phyloP scores from a whole-genome alignment of 2,329 filamentous ascomycete genomes.

The Ceratocystis lukuohia region DNA sequence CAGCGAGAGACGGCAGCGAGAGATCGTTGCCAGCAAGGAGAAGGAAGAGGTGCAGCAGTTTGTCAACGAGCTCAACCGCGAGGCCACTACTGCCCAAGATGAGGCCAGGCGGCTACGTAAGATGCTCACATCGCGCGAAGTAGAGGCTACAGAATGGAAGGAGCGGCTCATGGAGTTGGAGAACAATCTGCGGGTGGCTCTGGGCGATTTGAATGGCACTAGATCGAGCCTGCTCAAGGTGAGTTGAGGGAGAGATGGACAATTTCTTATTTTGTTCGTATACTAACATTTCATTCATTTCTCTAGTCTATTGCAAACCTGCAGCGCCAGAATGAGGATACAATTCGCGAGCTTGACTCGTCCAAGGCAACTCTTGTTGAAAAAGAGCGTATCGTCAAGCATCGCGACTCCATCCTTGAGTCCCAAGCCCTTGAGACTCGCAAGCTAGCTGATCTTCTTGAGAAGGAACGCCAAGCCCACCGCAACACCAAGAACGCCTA shows the following conservation, averaged over 20 bases:
- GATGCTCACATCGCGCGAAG: conserved; percentile 67
- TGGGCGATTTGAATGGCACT: conserved; percentile 79
- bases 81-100: conserved; percentile 70
- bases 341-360: conserved; percentile 65
- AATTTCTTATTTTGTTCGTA: not conserved
- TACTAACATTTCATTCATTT: not conserved
- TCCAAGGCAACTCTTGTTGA: conserved; percentile 69
- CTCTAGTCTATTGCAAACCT: conserved; percentile 66
- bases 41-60: conserved; percentile 92
- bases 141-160: conserved; percentile 83
- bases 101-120: conserved; percentile 73
- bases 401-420: conserved; percentile 78
- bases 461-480: conserved; percentile 76
- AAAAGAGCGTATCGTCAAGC: conserved; percentile 79
- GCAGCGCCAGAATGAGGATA: conserved; percentile 75
- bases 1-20: conserved; percentile 72
- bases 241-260: conserved; percentile 23
- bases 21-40: conserved; percentile 73
- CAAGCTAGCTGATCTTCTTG: conserved; percentile 73
- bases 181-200: conserved; percentile 69
- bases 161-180: conserved; percentile 82
- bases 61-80: conserved; percentile 81
- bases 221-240: conserved; percentile 73
- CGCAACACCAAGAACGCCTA: conserved; percentile 78
- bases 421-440: conserved; percentile 75